phyloP scores from a whole-genome alignment of 2,329 filamentous ascomycete genomes.

The Stromatinia cepivora region DNA sequence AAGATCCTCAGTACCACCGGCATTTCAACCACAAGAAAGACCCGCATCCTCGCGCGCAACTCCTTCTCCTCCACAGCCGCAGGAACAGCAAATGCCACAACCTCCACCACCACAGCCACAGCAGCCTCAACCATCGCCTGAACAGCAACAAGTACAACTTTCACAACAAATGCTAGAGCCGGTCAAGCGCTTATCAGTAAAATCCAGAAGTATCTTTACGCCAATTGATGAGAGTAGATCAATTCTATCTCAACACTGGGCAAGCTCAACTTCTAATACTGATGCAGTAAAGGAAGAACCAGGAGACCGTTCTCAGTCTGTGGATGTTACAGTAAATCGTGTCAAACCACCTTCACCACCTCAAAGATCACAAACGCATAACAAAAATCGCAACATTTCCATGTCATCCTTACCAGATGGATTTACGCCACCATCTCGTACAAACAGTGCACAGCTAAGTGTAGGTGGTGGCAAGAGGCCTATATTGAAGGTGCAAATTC shows the following conservation, averaged over 20 bases:
- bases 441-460: constrained; percentile 68
- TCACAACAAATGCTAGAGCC: constrained; percentile 53
- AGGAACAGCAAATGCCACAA: constrained; percentile 54
- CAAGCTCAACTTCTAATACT: constrained; percentile 56
- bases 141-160: constrained; percentile 50
- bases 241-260: constrained; percentile 80
- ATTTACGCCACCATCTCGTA: constrained; percentile 71
- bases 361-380: constrained; percentile 47
- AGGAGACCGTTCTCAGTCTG: constrained; percentile 58
- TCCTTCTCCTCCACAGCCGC: constrained; percentile 60
- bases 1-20: constrained; percentile 70
- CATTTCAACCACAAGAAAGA: constrained; percentile 61
- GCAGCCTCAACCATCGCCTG: constrained; percentile 44
- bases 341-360: constrained; percentile 57
- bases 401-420: constrained; percentile 58
- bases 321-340: constrained; percentile 59
- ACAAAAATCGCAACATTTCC: constrained; percentile 51
- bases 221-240: constrained; percentile 93
- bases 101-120: constrained; percentile 47
- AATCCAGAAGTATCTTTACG: constrained; percentile 81
- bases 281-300: constrained; percentile 36
- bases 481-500: constrained; percentile 89
- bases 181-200: constrained; percentile 51
- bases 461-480: constrained; percentile 67
- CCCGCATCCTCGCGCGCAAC: constrained; percentile 49